Evolutionary conservation across 2,329 filamentous ascomycete species (phyloP).

Genomic region (Thelonectria blattea): DNA sequence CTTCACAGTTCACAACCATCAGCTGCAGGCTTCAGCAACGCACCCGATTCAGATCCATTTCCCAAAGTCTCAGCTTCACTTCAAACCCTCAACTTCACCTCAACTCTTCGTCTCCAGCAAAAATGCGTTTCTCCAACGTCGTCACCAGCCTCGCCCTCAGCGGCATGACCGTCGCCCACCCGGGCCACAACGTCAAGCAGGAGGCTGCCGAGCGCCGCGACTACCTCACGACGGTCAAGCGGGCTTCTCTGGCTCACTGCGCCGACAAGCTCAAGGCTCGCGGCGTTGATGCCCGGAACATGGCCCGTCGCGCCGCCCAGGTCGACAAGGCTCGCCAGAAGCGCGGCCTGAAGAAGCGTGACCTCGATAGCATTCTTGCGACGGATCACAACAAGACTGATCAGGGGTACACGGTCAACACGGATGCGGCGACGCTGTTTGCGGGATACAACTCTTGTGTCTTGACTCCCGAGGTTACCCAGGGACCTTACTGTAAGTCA

Average conservation of each 20-base stretch:
- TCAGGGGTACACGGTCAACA: constrained; percentile 40
- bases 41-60: background rate
- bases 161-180: constrained; percentile 46
- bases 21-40: constrained; percentile 14
- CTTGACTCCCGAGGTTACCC: constrained; percentile 56
- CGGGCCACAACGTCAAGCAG: constrained; percentile 54
- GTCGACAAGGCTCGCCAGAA: constrained; percentile 51
- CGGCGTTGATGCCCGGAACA: constrained; percentile 51
- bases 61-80: background rate
- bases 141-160: constrained; percentile 25
- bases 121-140: constrained; percentile 23
- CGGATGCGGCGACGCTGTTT: constrained; percentile 45
- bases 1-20: background rate
- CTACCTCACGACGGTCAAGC: constrained; percentile 47
- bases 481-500: constrained; percentile 52
- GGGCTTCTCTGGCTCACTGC: constrained; percentile 54
- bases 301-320: constrained; percentile 50
- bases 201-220: constrained; percentile 57
- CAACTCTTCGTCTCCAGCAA: background rate
- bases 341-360: constrained; percentile 42
- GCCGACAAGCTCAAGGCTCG: constrained; percentile 53
- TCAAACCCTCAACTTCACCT: background rate
- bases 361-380: constrained; percentile 42
- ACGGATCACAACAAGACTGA: constrained; percentile 47
- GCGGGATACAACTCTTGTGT: constrained; percentile 51